Conservation (phyloP, 768 basidiomycete genomes). For the Pleurotus salmoneostramineus region DNA sequence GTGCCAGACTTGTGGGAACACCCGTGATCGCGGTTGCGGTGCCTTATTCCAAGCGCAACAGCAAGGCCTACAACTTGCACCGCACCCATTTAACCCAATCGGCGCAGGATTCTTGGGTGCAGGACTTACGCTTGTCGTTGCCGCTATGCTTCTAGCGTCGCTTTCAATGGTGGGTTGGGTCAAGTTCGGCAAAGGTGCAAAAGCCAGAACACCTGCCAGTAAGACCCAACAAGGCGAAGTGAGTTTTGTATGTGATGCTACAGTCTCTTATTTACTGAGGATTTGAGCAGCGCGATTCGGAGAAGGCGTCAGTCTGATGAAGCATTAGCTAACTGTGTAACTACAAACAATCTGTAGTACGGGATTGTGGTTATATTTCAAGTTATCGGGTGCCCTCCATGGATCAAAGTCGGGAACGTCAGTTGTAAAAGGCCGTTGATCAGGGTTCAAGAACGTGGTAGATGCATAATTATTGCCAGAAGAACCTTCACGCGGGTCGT, state of each 20-base stretch:
- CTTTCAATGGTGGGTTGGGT: slow-evolving; percentile 39
- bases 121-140: slow-evolving; percentile 43
- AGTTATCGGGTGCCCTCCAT: no score
- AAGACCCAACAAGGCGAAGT: background rate
- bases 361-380: no score
- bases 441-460: no score
- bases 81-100: slow-evolving; percentile 41
- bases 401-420: no score
- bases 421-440: no score
- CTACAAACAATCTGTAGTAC: background rate
- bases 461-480: no score
- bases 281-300: background rate
- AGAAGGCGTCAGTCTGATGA: slow-evolving; percentile 1
- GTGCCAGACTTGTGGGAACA: slow-evolving; percentile 59
- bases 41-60: slow-evolving; percentile 30
- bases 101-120: slow-evolving; percentile 72
- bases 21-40: slow-evolving; percentile 52
- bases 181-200: slow-evolving; percentile 17
- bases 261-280: no score
- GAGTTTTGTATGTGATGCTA: background rate
- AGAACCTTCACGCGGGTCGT: no score
- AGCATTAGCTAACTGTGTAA: no score
- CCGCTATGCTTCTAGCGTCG: slow-evolving; percentile 29
- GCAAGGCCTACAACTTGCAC: slow-evolving; percentile 12
- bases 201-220: background rate